phyloP scores from a whole-genome alignment of 768 basidiomycete species.

The Tylopilus subfusipes region DNA sequence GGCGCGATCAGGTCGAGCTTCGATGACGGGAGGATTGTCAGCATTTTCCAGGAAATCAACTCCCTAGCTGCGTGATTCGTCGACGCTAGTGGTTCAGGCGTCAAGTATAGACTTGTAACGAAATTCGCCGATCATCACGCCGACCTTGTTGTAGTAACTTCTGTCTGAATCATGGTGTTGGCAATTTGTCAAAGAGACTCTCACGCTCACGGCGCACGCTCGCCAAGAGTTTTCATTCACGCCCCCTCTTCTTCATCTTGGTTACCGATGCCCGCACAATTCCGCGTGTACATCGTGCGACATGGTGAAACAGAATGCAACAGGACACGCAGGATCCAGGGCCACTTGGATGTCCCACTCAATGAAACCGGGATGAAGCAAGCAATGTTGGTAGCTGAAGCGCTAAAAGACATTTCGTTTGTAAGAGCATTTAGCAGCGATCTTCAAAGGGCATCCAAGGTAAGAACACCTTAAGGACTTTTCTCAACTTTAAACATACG shows the following conservation, averaged over 20 bases:
- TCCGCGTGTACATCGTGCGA: conserved; percentile 61
- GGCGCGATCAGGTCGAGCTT: conserved; percentile 44
- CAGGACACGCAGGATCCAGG: conserved; percentile 61
- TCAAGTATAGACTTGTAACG: not conserved
- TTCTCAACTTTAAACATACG: not conserved
- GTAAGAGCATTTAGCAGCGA: conserved; percentile 67
- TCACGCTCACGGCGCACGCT: not conserved
- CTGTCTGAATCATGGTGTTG: no score
- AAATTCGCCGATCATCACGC: not conserved
- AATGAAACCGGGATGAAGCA: conserved; percentile 62
- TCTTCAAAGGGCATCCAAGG: conserved; percentile 62
- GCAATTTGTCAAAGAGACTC: not conserved
- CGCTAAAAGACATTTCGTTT: conserved; percentile 53
- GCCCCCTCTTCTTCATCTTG: not conserved
- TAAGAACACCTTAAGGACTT: conserved; percentile 29
- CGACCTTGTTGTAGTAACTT: no score
- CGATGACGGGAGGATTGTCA: conserved; percentile 56
- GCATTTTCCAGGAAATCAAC: conserved; percentile 47
- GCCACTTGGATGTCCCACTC: conserved; percentile 66
- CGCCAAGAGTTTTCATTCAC: not conserved
- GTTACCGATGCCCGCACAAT: conserved; percentile 29
- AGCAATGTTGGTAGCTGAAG: conserved; percentile 51
- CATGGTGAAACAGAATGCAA: conserved; percentile 81
- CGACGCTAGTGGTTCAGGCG: no score
- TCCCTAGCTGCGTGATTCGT: conserved; percentile 30